Evolutionary conservation across 257 asterid species (phyloP).

Genomic region (Solanum chmielewskii): DNA sequence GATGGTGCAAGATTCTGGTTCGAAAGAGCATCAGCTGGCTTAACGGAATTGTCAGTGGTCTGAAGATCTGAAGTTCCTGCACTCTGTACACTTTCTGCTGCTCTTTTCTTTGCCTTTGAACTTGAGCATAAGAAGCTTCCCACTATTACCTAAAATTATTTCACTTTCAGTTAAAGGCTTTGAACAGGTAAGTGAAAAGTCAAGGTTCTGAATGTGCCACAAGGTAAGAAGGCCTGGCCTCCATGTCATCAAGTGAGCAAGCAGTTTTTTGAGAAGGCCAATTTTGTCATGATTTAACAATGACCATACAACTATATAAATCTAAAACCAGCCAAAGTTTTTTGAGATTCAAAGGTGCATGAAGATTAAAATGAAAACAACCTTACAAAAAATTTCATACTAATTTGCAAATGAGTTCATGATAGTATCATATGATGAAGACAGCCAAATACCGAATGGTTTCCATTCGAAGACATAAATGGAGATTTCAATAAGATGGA

Average conservation of each 20-base stretch:
- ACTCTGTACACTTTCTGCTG: slow-evolving; percentile 18
- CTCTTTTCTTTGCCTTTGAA: slow-evolving; percentile 44
- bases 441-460: background rate
- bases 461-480: background rate
- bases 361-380: background rate
- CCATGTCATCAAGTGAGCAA: background rate
- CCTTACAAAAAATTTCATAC: background rate
- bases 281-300: background rate
- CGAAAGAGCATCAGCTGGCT: slow-evolving; percentile 28
- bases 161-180: background rate
- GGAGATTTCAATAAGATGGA: background rate
- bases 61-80: slow-evolving; percentile 31
- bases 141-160: slow-evolving; percentile 43
- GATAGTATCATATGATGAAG: background rate
- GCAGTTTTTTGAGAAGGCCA: background rate
- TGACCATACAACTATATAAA: background rate
- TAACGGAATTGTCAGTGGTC: slow-evolving; percentile 11
- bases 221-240: background rate
- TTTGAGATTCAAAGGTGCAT: background rate
- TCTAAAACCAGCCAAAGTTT: background rate
- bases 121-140: slow-evolving; percentile 45
- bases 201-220: background rate
- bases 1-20: slow-evolving; percentile 31
- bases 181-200: background rate
- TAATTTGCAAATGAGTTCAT: background rate